Percentiles rank a stretch among this genome's conserved stretches.
Conservation (phyloP, 2,329 filamentous ascomycete genomes). For the Phialemoniopsis sp. region DNA sequence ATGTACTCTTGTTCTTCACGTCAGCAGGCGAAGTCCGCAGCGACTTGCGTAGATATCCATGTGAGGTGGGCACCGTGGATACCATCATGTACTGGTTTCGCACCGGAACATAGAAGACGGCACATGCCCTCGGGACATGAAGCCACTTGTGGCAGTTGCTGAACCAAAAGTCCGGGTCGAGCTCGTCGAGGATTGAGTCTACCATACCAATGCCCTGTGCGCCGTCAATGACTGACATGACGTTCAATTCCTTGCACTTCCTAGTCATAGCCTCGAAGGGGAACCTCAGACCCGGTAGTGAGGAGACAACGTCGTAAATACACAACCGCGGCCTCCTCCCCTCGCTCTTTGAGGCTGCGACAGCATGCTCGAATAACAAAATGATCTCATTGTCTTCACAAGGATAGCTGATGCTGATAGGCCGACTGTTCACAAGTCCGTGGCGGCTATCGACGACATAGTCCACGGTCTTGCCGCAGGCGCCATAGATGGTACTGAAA, state of each 20-base stretch:
- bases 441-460: constrained; percentile 62
- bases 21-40: constrained; percentile 30
- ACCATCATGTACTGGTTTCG: constrained; percentile 74
- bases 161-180: constrained; percentile 83
- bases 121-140: constrained; percentile 72
- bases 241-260: constrained; percentile 9
- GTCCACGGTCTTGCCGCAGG: constrained; percentile 67
- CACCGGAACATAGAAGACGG: constrained; percentile 72
- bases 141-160: constrained; percentile 93
- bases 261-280: constrained; percentile 62
- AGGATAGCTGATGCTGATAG: constrained; percentile 63
- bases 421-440: constrained; percentile 34
- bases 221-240: background rate
- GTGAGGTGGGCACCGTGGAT: constrained; percentile 73
- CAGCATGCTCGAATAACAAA: constrained; percentile 49
- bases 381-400: constrained; percentile 64
- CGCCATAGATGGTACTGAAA: constrained; percentile 73
- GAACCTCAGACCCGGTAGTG: constrained; percentile 69
- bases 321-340: constrained; percentile 64
- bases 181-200: constrained; percentile 13
- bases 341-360: constrained; percentile 42
- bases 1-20: constrained; percentile 48
- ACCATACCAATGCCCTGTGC: background rate
- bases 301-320: constrained; percentile 74
- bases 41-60: constrained; percentile 60